Conservation (phyloP, 2,329 filamentous ascomycete genomes). For the Thielaviopsis punctulata region DNA sequence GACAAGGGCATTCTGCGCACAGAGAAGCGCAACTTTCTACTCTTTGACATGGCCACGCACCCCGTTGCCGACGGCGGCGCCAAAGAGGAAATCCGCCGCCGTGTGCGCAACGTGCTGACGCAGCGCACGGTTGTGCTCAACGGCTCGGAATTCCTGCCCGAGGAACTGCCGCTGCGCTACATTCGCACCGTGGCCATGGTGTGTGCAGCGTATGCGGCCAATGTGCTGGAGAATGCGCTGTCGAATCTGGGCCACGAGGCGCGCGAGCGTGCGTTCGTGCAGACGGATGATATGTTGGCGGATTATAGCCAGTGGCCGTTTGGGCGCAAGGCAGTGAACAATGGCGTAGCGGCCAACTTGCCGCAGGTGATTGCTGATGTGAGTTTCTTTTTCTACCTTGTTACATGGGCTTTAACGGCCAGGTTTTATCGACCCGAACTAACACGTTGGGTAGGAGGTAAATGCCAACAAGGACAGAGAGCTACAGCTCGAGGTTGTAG, state of each 20-base stretch:
- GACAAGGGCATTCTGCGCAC: conserved; percentile 98
- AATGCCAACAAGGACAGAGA: conserved; percentile 81
- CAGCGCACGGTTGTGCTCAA: conserved; percentile 87
- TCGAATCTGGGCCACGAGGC: conserved; percentile 87
- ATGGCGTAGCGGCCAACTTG: conserved; percentile 83
- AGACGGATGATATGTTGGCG: conserved; percentile 87
- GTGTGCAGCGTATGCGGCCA: conserved; percentile 92
- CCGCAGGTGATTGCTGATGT: conserved; percentile 70
- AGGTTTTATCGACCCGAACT: conserved; percentile 11
- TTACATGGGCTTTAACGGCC: not conserved
- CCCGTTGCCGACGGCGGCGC: conserved; percentile 90
- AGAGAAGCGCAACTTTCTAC: conserved; percentile 97
- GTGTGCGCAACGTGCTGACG: conserved; percentile 82
- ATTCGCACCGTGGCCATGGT: conserved; percentile 88
- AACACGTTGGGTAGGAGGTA: conserved; percentile 41
- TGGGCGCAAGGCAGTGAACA: conserved; percentile 58
- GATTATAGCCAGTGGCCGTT: conserved; percentile 99
- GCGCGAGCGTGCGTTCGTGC: conserved; percentile 82
- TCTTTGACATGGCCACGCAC: conserved; percentile 99
- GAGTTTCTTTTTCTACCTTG: conserved; percentile 14
- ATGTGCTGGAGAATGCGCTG: conserved; percentile 94
- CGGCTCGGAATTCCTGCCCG: conserved; percentile 73
- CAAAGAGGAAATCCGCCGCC: conserved; percentile 90
- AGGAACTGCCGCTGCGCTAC: conserved; percentile 87
- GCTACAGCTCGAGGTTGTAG: conserved; percentile 89